Conservation (phyloP, 352 stramenopile species). For the Globisporangium viniferum region DNA sequence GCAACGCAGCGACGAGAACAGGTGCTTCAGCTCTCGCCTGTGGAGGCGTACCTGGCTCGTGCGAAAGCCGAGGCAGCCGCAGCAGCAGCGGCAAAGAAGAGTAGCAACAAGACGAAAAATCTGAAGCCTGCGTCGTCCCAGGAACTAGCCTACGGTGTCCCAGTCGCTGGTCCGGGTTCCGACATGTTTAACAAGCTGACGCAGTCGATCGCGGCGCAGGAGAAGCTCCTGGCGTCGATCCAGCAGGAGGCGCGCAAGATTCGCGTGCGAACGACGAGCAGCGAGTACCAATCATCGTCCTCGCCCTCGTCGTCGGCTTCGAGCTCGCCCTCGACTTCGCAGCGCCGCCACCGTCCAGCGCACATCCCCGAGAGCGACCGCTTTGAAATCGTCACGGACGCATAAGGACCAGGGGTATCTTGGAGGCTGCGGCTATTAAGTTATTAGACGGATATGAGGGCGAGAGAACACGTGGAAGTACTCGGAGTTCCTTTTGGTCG, state of each 20-base stretch:
- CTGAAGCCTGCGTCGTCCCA: background rate
- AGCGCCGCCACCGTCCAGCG: background rate
- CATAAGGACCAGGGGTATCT: background rate
- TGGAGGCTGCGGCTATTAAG: background rate
- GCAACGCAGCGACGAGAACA: background rate
- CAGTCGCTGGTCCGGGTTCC: background rate
- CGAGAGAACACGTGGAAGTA: background rate
- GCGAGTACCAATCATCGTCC: background rate
- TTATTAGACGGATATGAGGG: background rate
- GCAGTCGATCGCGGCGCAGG: constrained; percentile 10
- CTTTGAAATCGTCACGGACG: constrained; percentile 4
- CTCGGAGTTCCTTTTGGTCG: background rate
- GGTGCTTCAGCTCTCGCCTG: background rate
- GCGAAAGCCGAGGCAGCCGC: constrained; percentile 1
- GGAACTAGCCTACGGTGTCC: background rate
- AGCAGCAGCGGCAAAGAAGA: background rate
- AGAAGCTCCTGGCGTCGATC: constrained; percentile 10
- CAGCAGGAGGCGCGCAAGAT: constrained; percentile 5
- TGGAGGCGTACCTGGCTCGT: background rate
- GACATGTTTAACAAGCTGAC: constrained; percentile 7
- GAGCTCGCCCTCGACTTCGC: background rate
- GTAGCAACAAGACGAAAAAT: too few relatives aligned
- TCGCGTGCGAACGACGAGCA: background rate
- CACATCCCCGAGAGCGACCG: constrained; percentile 3
- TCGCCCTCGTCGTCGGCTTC: background rate